A percentile compares a stretch with the other conserved stretches of the same genome.
Conservation (phyloP, 2,329 filamentous ascomycete species). For the Cordyceps cicadae region DNA sequence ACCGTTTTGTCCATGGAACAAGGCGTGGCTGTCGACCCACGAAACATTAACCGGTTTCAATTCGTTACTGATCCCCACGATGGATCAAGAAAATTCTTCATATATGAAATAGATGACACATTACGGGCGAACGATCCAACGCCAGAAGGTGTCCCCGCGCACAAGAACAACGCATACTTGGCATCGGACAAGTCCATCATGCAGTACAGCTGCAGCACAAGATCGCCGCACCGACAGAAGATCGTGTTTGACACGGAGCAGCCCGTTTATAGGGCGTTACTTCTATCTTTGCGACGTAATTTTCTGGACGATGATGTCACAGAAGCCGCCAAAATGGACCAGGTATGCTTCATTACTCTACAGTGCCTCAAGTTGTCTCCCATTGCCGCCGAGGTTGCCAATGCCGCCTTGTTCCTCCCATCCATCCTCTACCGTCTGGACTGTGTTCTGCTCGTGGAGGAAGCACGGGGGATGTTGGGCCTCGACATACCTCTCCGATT, state of each 20-base stretch:
- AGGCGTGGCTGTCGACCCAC: not conserved
- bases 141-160: constrained; percentile 44
- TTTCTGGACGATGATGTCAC: constrained; percentile 56
- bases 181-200: constrained; percentile 54
- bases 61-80: constrained; percentile 51
- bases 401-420: constrained; percentile 68
- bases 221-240: constrained; percentile 46
- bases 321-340: constrained; percentile 21
- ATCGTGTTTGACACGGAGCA: constrained; percentile 57
- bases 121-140: constrained; percentile 58
- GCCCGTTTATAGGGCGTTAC: constrained; percentile 69
- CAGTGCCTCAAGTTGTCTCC: constrained; percentile 71
- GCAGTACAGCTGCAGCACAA: constrained; percentile 76
- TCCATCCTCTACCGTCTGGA: constrained; percentile 80
- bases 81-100: constrained; percentile 55
- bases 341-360: constrained; percentile 60
- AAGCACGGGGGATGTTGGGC: constrained; percentile 59
- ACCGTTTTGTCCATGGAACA: not conserved
- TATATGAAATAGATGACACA: constrained; percentile 43
- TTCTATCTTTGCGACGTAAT: constrained; percentile 72
- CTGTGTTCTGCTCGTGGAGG: constrained; percentile 68
- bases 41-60: constrained; percentile 29
- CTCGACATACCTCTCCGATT: constrained; percentile 58
- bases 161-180: constrained; percentile 36
- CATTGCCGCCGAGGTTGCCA: constrained; percentile 61